Base-by-base conservation (phyloP, 2,329 filamentous ascomycete genomes). In the Myotisia sp. region DNA sequence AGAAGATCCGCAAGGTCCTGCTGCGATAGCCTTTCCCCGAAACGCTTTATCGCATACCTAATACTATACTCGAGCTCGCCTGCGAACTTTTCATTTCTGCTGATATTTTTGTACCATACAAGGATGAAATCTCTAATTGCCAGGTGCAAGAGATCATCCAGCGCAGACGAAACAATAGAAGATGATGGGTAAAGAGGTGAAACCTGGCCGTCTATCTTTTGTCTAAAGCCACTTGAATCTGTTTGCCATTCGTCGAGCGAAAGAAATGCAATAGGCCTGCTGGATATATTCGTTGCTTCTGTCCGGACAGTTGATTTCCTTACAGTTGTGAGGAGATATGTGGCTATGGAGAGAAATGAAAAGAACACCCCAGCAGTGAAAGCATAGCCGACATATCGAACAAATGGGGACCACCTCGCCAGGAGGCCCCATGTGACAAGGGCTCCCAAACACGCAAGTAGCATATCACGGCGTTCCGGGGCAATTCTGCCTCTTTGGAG, bases 61-160 rank as follows among this genome's bases (percentile, higher is more conserved):
- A 94, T 73, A 3, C 75, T 71, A 44, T 70, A 75, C 56, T 98
- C 87, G 38, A 95, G 78, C 58, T 93, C 79, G 53, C 93, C 79
- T 37, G 78, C 66, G 48, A 98, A 98, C 0, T 71, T 69, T 2
- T 78, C 74, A 48, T 79, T 84, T 42, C 67, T 70, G 60, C 83
- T 93, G 51, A 98, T 94, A 49, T 75, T 71, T 20, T 68, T 70
- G 56, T 94, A 95, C 90, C 90, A 98, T 29, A 77, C 78, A 38
- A 70, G 73, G 37, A 98, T 74, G 53, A 92, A 94, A 54, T 94
- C 84, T 43, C 81, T 71, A 43, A 84, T 59, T 34, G 92, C 71
- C 34, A 85, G 63, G 33, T 77, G 72, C 28, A 98, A 68, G 20
- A 95, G 60, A 34, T 75, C 70, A 56, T 94, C 84, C 43, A 95